Base-by-base conservation (phyloP, 768 basidiomycete genomes). In the Calocybe gangraenosa region DNA sequence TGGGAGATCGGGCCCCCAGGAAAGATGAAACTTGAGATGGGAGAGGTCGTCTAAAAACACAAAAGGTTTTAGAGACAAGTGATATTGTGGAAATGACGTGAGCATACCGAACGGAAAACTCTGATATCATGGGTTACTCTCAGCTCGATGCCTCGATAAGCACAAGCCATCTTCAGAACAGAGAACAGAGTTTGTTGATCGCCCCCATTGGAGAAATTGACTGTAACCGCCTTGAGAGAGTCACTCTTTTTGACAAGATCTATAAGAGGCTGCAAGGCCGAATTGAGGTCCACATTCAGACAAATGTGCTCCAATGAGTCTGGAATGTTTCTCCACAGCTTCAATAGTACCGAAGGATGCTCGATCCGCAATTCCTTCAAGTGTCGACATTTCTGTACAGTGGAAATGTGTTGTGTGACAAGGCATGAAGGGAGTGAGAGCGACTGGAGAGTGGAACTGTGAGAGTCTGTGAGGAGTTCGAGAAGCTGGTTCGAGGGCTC, bases 131-230 rank as follows among this genome's bases (percentile, higher is more conserved):
- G 62, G 21, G 75, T 75, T 28, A 79, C 61, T 42, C 63, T 61
- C 52, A 87, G 59, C 21, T 74, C 73, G 36, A 87, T 68, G 37
- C 84, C 84, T 48, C 71, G 69, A 54, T 71, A 70, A 13, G 80
- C 82, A 60, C 86, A 89, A 3, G 74, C 75, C 53, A 83, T 79
- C 63, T 74, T 79, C 48, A 89, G 64, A 31, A 68, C 66, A 18
- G 76, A 55, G 25, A 84, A 67, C 50, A 75, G 68, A 31, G 71
- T 64, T 44, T 85, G 76, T 10, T 54, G 58, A 36, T 73, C 63
- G 2, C 78, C 78, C 31, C 72, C 72, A 33, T 70, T 65, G 73
- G 78, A 80, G 32, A 81, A 34, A 44, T 80, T 74, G 35, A 82
- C 62, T 8, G 75, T 79, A 28, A 88, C 59, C 31, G 64, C 64